Base-by-base conservation (phyloP, 2,329 filamentous ascomycete species). In the Fusarium subtropicale region DNA sequence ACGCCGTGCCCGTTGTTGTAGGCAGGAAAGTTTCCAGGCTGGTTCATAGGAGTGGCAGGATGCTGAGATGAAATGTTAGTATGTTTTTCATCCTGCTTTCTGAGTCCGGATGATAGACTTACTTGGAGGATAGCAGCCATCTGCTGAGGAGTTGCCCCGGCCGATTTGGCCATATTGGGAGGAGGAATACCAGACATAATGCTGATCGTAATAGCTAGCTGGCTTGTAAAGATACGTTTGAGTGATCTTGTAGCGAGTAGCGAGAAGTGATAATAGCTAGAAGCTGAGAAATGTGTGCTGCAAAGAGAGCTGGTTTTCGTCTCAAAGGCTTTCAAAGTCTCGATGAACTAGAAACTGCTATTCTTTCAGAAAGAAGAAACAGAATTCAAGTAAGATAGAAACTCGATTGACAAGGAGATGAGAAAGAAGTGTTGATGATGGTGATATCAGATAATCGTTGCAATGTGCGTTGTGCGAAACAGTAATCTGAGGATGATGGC, bases 401-500 rank as follows among this genome's bases (percentile, higher is more conserved):
- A 41, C 60, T 44, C 39, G 45, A 36, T 44, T 24, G 26, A 41
- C 15, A 30, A 58, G 28, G 31, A 20, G 65, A 52, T 53, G 48
- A 50, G 34, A 53, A 26, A 42, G 31, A 30, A 8, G 22, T 26
- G 22, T n/a, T 26, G n/a, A 28, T 20, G 50, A 18, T 44, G 34
- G 31, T 24, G 30, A 18, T 68, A 54, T 44, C 64, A 68, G 65
- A 60, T 45, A n/a, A 24, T 22, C 36, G 65, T 24, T 42, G 38
- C 22, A 16, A 15, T 24, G 30, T 30, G 24, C 5, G 15, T 28
- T 54, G 30, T 50, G 52, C 16, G 31, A 60, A 45, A 36, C 41
- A 30, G 38, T 38, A 47, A 60, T 68, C 60, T 61, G 65, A 66
- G 16, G 59, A 52, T 53, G 65, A 9, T 54, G 65, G 12, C 39